Evolutionary conservation across 768 basidiomycete genomes (phyloP).

Genomic region (Suillus lakei): DNA sequence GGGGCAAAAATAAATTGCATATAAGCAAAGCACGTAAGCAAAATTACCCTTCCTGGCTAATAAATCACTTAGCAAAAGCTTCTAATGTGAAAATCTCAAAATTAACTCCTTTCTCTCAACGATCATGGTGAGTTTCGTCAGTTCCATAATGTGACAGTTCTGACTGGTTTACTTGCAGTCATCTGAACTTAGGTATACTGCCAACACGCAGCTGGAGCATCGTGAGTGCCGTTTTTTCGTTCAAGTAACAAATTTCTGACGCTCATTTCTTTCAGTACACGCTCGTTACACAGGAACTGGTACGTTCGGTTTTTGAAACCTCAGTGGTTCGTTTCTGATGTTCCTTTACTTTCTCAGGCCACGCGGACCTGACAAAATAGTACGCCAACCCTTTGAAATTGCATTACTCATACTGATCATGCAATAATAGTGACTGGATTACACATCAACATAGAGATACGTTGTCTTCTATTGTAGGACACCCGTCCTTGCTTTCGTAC

Average conservation of each 20-base stretch:
- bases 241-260: slow-evolving; percentile 17
- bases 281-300: slow-evolving; percentile 96
- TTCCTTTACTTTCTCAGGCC: slow-evolving; percentile 54
- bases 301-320: slow-evolving; percentile 39
- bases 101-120: slow-evolving; percentile 9
- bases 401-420: slow-evolving; percentile 17
- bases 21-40: neutral
- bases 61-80: too few species aligned
- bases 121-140: slow-evolving; percentile 28
- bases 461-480: slow-evolving; percentile 90
- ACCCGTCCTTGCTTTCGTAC: slow-evolving; percentile 84
- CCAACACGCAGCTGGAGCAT: slow-evolving; percentile 95
- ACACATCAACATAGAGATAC: slow-evolving; percentile 98
- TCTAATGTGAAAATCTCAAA: neutral
- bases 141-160: neutral
- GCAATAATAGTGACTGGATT: slow-evolving; percentile 86
- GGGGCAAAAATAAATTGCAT: neutral
- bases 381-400: slow-evolving; percentile 45
- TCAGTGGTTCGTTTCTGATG: slow-evolving; percentile 14
- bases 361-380: slow-evolving; percentile 97
- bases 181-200: slow-evolving; percentile 93
- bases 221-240: slow-evolving; percentile 55
- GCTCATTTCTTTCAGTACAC: slow-evolving; percentile 64
- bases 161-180: slow-evolving; percentile 49
- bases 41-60: too few species aligned